Base-by-base conservation (phyloP, 208 protist species). In the Wallacemonas sp. region DNA sequence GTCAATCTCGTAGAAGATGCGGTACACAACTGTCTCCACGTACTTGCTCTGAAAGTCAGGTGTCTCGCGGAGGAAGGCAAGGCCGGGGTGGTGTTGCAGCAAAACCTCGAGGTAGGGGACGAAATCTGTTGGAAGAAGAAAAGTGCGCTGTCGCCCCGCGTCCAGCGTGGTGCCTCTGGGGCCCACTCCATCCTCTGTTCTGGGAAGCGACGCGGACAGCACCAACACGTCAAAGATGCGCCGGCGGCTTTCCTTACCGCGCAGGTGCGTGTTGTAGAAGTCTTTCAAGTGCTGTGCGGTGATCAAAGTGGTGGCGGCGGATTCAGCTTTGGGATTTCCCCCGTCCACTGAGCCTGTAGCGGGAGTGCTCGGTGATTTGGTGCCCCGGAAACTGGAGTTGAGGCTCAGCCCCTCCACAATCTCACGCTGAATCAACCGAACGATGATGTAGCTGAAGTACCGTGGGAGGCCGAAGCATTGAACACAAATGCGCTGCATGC, bases 1-100 rank as follows among this genome's bases (percentile, higher is more conserved):
- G 70, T 98, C 96, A 26, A 96, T 42, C n/a, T 84, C 80, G 79
- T 98, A 99, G 68, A 98, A 98, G 62, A 99, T 98, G 34, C 98
- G 82, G 70, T 97, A 88, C 27, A 97, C 82, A 9, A 99, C 96
- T 0, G 96, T 98, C 55, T 99, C 94, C 30, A 93, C 77, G 70
- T 99, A 99, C 45, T 88, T 88, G 27, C 71, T 73, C 68, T 98
- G 96, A 74, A 99, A 98, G 38, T 98, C 95, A 21, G 94, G 91
- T 11, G 97, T 97, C 58, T 84, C 67, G 24, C 90, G 76, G 33
- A 99, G 79, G 70, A 99, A 98, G 0, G 83, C 71, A 15, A 99
- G 86, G 15, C 95, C 96, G 2, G 96, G 94, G 62, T 99, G 97
- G 31, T 84, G 64, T 11, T 86, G 68, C 38, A 98, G 68, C 19